Conservation (phyloP, 192 early-diverging fungal genomes). For the Pilaira anomala region DNA sequence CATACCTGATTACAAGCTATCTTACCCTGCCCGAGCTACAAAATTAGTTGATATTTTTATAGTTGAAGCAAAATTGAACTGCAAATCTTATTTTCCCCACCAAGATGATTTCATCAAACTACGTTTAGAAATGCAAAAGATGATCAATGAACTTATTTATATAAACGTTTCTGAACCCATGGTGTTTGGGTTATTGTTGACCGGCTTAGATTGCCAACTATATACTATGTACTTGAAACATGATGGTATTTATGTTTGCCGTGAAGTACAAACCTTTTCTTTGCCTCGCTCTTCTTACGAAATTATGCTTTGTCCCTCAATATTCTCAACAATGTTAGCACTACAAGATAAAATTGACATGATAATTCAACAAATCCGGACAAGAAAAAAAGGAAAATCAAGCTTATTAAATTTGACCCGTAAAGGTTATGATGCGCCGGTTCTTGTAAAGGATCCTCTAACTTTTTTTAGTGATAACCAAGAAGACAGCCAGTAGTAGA, state of each 20-base stretch:
- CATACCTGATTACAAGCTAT: too few relatives aligned
- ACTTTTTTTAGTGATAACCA: neutral
- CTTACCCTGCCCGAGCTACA: neutral
- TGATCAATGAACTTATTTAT: neutral
- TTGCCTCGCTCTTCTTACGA: neutral
- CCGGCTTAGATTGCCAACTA: neutral
- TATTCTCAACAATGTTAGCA: neutral
- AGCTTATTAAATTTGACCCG: neutral
- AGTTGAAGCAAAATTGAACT: neutral
- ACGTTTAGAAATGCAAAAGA: neutral
- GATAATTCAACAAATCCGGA: neutral
- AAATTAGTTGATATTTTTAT: neutral
- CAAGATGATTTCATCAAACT: constrained; percentile 6
- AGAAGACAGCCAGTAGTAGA: neutral
- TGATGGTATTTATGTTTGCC: neutral
- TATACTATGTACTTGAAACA: neutral
- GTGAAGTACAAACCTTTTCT: neutral
- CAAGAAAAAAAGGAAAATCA: neutral
- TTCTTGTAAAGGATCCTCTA: neutral
- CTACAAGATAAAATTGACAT: neutral
- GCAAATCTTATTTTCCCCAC: neutral
- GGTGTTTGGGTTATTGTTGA: neutral
- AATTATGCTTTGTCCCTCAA: neutral
- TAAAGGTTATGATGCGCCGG: neutral
- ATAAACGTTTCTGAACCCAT: neutral